Evolutionary conservation across 768 basidiomycete species (phyloP), one percentile per base, ranked within the genome.

Genomic region (Podaxis rugospora): DNA sequence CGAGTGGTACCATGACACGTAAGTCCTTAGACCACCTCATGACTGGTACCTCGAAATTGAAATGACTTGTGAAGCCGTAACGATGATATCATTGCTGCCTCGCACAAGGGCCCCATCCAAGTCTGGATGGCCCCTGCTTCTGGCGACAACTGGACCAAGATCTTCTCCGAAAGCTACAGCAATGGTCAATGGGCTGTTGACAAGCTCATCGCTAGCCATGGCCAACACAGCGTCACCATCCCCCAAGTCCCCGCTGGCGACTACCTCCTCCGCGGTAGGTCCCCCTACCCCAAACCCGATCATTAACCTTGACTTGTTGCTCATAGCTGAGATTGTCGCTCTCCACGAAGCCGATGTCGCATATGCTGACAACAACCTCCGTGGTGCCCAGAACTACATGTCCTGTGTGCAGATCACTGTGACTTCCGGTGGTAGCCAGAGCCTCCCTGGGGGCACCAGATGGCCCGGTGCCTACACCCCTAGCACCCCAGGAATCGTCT

Each of bases 381-480:
- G 80, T 28, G 81, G 80, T 21, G 78, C 78, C 13, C 81, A 81
- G 70, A 72, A 78, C 62, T 81, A 81, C 69, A 78, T 78, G 71
- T 78, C 75, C 55, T 83, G 81, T 70, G 76, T 70, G 65, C 80
- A 82, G 65, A 69, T 82, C 61, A 72, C 65, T 55, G 73, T 83
- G 39, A 76, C 76, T 18, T 72, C 72, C 4, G 56, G 57, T 51
- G 73, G 71, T 25, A 68, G 27, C 36, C 53, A 64, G 28, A 53
- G 13, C 54, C 72, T 72, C 13, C 73, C 74, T 27, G 69, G 67
- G 2, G 71, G 71, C 23, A 64, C 66, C 11, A 52, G 63, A 16
- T 74, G 72, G 69, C 73, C 73, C 14, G 73, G 73, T 66, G 68
- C 23, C 59, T 69, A 27, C 73, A 75, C 62, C 68, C 67, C 2